These are phyloP conservation scores for Apiotrichum mycotoxinovorans DNA, from an alignment of 1,284 basidiomycete genomes.

Conservation along the genomic window DNA sequence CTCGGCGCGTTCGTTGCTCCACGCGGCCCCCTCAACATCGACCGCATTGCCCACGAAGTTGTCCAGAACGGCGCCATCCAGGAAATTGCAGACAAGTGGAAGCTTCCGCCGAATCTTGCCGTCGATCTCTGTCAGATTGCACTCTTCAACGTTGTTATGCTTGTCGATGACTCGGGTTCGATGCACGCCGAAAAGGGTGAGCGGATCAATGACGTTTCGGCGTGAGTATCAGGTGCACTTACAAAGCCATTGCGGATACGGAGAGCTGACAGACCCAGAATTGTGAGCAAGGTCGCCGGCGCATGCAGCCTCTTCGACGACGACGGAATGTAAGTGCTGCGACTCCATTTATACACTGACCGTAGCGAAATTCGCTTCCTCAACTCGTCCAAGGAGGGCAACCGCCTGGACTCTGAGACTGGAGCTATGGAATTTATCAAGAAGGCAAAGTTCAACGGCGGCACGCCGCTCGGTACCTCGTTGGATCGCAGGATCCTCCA, in stretches of 20 bases:
- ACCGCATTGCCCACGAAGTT: constrained; percentile 46
- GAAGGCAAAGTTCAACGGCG: constrained; percentile 34
- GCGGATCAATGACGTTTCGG: constrained; percentile 50
- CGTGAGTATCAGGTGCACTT: no score
- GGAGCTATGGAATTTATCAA: constrained; percentile 32
- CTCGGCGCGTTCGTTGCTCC: constrained; percentile 34
- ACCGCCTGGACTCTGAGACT: constrained; percentile 47
- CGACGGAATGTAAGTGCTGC: constrained; percentile 44
- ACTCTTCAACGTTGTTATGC: constrained; percentile 47
- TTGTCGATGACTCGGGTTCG: constrained; percentile 49
- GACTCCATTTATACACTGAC: constrained; percentile 25
- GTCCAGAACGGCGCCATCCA: constrained; percentile 47
- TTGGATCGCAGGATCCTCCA: constrained; percentile 8
- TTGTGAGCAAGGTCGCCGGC: constrained; percentile 48
- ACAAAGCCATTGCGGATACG: no score
- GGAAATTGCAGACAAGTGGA: constrained; percentile 48
- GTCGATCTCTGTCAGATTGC: constrained; percentile 49
- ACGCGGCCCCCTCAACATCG: constrained; percentile 44
- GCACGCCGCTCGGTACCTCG: constrained; percentile 18
- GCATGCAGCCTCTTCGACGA: constrained; percentile 51
- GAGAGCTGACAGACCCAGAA: constrained; percentile 18
- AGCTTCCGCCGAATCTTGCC: constrained; percentile 49
- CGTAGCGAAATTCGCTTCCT: constrained; percentile 49
- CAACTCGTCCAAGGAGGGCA: constrained; percentile 50
- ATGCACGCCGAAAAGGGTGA: constrained; percentile 48